A percentile compares a stretch with the other conserved stretches of the same genome.
Conservation (phyloP, 768 basidiomycete genomes). For the Omphalotus guepiniiformis region DNA sequence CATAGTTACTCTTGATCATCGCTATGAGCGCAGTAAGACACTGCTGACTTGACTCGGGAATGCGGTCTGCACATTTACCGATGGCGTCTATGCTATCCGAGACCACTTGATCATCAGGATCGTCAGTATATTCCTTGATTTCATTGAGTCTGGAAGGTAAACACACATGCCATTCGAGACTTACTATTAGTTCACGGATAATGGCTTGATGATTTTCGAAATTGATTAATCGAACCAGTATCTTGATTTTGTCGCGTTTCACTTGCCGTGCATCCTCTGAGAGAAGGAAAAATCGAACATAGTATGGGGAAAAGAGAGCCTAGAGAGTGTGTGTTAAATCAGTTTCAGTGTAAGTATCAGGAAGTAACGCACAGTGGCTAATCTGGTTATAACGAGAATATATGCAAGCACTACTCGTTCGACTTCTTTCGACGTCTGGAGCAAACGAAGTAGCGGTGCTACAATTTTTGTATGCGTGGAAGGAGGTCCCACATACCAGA, state of each 20-base stretch:
- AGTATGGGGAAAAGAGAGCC: constrained; percentile 61
- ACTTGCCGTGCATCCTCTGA: constrained; percentile 60
- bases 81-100: constrained; percentile 73
- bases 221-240: constrained; percentile 64
- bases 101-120: constrained; percentile 67
- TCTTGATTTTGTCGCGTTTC: constrained; percentile 71
- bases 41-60: constrained; percentile 65
- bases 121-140: constrained; percentile 75
- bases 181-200: constrained; percentile 80
- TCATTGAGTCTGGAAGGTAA: not conserved
- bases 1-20: constrained; percentile 76
- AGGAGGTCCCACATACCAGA: constrained; percentile 69
- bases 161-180: constrained; percentile 22
- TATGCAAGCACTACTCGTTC: constrained; percentile 74
- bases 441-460: constrained; percentile 69
- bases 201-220: constrained; percentile 65
- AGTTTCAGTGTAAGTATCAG: constrained; percentile 2
- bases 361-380: constrained; percentile 54
- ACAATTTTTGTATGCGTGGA: constrained; percentile 54
- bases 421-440: constrained; percentile 65
- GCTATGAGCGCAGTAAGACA: constrained; percentile 73
- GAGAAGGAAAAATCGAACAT: constrained; percentile 66
- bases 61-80: constrained; percentile 64
- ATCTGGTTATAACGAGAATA: constrained; percentile 57
- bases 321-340: constrained; percentile 22